Percentiles rank a stretch among this genome's conserved stretches.
These are phyloP conservation scores for Fusarium fracticaudum DNA, from an alignment of 2,329 filamentous ascomycete species.

Conservation along the genomic window DNA sequence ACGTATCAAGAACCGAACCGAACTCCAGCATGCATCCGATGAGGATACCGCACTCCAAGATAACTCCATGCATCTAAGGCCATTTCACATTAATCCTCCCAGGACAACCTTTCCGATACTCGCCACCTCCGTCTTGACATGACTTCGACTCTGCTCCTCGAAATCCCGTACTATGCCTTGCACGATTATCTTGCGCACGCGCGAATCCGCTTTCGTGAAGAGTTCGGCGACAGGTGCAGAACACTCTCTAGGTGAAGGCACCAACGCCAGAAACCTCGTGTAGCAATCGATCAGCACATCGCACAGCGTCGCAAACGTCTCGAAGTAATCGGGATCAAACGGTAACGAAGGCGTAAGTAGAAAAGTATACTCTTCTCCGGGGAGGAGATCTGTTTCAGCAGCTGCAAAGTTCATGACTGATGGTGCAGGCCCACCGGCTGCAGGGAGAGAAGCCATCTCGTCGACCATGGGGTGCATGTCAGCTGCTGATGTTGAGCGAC, in stretches of 20 bases:
- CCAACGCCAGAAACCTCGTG: slow-evolving; percentile 76
- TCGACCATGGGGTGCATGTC: slow-evolving; percentile 51
- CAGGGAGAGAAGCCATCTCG: slow-evolving; percentile 41
- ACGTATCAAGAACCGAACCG: slow-evolving; percentile 4
- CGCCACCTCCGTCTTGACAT: slow-evolving; percentile 82
- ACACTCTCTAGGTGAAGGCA: slow-evolving; percentile 80
- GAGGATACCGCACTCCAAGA: slow-evolving; percentile 32
- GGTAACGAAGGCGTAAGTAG: slow-evolving; percentile 91
- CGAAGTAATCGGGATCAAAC: slow-evolving; percentile 97
- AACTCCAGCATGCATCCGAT: slow-evolving; percentile 35
- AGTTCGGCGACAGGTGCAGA: slow-evolving; percentile 78
- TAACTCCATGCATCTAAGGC: slow-evolving; percentile 30
- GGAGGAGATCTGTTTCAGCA: slow-evolving; percentile 72
- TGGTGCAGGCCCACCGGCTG: slow-evolving; percentile 46
- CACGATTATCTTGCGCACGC: slow-evolving; percentile 88
- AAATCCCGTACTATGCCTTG: slow-evolving; percentile 90
- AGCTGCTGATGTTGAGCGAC: slow-evolving; percentile 62
- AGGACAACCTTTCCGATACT: slow-evolving; percentile 90
- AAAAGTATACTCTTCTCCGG: slow-evolving; percentile 88
- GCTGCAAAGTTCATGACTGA: slow-evolving; percentile 67
- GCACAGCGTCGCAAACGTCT: slow-evolving; percentile 94
- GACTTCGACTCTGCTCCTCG: slow-evolving; percentile 82
- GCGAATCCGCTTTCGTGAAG: slow-evolving; percentile 89
- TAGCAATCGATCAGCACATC: slow-evolving; percentile 96
- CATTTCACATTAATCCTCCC: slow-evolving; percentile 77